These are phyloP conservation scores for Tuber aestivum DNA, from an alignment of 495 filamentous ascomycete species.

Conservation along the genomic window DNA sequence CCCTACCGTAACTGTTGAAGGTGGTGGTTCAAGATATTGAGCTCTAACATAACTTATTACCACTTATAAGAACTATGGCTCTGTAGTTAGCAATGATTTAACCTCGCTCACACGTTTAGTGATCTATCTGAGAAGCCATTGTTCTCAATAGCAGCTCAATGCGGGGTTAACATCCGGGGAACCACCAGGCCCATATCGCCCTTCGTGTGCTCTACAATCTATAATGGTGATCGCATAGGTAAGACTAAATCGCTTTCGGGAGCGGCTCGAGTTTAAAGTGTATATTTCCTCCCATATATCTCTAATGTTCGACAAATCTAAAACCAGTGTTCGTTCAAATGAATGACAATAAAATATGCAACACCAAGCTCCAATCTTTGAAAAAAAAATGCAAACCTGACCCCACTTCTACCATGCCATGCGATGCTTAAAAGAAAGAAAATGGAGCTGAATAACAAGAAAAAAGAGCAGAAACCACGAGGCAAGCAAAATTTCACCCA, in stretches of 20 bases:
- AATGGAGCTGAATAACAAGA: background rate
- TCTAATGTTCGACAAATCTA: background rate
- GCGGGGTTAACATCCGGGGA: too few relatives aligned
- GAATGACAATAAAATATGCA: background rate
- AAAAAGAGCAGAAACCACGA: too few relatives aligned
- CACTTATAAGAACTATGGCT: too few relatives aligned
- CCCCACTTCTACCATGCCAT: background rate
- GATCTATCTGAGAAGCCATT: background rate
- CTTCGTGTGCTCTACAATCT: too few relatives aligned
- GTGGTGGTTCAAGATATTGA: too few relatives aligned
- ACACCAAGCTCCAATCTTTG: background rate
- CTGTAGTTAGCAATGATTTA: too few relatives aligned
- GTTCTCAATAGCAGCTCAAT: background rate
- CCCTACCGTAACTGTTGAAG: too few relatives aligned
- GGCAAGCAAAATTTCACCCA: too few relatives aligned
- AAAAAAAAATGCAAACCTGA: background rate
- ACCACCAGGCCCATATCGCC: background rate
- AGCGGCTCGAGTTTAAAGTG: background rate
- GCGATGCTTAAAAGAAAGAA: background rate
- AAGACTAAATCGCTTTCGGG: background rate
- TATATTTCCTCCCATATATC: background rate
- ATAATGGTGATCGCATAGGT: too few relatives aligned
- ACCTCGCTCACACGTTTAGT: too few relatives aligned
- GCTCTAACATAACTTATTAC: too few relatives aligned
- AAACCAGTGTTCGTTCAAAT: background rate